Percentiles rank a stretch among this genome's conserved stretches.
These are phyloP conservation scores for Taphrina wiesneri DNA, from an alignment of 1,139 yeast species.

Conservation along the genomic window DNA sequence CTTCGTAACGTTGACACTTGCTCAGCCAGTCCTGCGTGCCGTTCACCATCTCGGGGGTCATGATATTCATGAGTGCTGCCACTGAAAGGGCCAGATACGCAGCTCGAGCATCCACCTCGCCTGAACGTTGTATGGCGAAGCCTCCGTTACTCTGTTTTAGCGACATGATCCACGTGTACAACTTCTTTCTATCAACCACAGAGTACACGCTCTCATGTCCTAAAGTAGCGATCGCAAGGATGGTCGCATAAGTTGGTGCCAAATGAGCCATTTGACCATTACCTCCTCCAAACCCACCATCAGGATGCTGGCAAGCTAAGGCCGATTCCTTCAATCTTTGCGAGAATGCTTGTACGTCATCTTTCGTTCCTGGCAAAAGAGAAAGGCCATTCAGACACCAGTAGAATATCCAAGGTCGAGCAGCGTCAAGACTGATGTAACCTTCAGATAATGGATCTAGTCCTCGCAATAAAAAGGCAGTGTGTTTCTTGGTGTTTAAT, in stretches of 20 bases:
- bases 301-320: constrained; percentile 24
- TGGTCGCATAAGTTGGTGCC: constrained; percentile 81
- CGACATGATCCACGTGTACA: constrained; percentile 65
- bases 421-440: constrained; percentile 61
- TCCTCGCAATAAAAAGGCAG: constrained; percentile 15
- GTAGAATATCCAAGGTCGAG: constrained; percentile 86
- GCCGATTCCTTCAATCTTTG: constrained; percentile 45
- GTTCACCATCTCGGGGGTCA: constrained; percentile 61
- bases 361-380: constrained; percentile 47
- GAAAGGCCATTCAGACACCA: constrained; percentile 70
- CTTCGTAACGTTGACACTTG: constrained; percentile 85
- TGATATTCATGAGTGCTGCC: constrained; percentile 64
- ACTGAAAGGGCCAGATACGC: constrained; percentile 81
- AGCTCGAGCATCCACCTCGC: constrained; percentile 85
- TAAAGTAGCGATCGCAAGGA: constrained; percentile 61
- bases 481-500: constrained; percentile 7
- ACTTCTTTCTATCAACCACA: constrained; percentile 50
- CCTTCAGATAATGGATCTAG: constrained; percentile 13
- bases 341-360: constrained; percentile 35
- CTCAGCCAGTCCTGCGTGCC: constrained; percentile 63
- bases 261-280: constrained; percentile 75
- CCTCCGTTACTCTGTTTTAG: constrained; percentile 73
- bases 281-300: constrained; percentile 87
- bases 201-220: constrained; percentile 54
- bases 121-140: constrained; percentile 69